Percentiles rank a stretch among this genome's conserved stretches.
Evolutionary conservation across 2,329 filamentous ascomycete species (phyloP).

Genomic region (Alternaria sp.): DNA sequence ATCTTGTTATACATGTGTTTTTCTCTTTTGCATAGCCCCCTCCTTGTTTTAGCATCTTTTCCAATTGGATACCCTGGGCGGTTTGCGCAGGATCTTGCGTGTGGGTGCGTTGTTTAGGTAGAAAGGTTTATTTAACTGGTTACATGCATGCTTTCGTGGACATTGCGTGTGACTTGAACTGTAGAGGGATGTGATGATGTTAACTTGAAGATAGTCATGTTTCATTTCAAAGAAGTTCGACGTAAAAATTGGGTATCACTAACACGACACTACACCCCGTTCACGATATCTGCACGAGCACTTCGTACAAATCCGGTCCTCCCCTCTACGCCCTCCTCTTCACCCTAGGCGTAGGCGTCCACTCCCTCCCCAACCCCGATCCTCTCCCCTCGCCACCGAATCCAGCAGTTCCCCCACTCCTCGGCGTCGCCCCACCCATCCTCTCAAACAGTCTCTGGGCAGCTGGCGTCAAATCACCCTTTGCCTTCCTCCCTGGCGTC

Average conservation of each 20-base stretch:
- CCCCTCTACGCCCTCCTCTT: slow-evolving; percentile 2
- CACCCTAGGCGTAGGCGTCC: slow-evolving; percentile 40
- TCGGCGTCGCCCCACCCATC: slow-evolving; percentile 47
- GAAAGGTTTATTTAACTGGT: not conserved
- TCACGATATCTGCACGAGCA: slow-evolving; percentile 28
- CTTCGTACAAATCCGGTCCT: slow-evolving; percentile 24
- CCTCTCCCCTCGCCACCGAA: slow-evolving; percentile 20
- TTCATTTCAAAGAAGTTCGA: not conserved
- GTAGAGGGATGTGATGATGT: too few species aligned
- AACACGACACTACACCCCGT: not conserved
- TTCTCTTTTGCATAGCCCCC: not conserved
- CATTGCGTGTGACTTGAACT: not conserved
- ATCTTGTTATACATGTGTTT: not conserved
- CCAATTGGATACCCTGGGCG: not conserved
- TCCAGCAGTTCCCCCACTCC: slow-evolving; percentile 16
- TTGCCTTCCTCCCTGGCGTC: slow-evolving; percentile 53
- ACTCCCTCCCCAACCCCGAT: slow-evolving; percentile 22
- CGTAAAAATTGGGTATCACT: not conserved
- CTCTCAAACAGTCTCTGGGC: slow-evolving; percentile 60
- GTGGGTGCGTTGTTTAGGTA: not conserved
- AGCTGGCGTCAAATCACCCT: slow-evolving; percentile 71
- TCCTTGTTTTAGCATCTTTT: not conserved
- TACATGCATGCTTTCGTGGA: not conserved
- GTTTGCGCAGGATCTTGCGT: not conserved
- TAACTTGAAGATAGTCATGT: too few species aligned